Evolutionary conservation across 495 filamentous ascomycete genomes (phyloP).

Genomic region (Aspergillus wentii): DNA sequence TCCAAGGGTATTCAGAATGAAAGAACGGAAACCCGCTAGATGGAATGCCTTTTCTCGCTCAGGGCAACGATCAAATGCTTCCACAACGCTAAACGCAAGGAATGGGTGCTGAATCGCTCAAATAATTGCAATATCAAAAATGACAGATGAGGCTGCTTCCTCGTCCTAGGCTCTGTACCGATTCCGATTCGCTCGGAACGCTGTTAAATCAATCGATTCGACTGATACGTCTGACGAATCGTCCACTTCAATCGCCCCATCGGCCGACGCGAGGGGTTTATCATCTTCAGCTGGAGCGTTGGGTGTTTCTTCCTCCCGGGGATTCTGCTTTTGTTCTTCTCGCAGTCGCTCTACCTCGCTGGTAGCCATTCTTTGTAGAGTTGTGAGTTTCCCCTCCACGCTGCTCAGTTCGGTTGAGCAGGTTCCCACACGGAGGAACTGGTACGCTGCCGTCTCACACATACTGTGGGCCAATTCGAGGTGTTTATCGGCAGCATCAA

Average conservation of each 20-base stretch:
- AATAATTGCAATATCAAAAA: too few species aligned
- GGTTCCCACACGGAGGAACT: conserved; percentile 78
- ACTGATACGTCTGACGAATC: conserved; percentile 30
- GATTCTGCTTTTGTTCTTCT: conserved; percentile 26
- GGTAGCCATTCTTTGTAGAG: conserved; percentile 32
- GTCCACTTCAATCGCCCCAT: conserved; percentile 36
- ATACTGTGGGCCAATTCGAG: conserved; percentile 74
- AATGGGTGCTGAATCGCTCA: too few species aligned
- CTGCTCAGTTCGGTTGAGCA: conserved; percentile 68
- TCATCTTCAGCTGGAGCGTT: background rate
- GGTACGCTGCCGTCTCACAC: conserved; percentile 81
- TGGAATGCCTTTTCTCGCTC: too few species aligned
- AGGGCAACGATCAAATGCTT: too few species aligned
- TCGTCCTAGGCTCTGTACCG: too few species aligned
- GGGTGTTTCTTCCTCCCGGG: conserved; percentile 8
- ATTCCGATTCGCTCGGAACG: conserved; percentile 36
- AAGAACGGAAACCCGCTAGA: too few species aligned
- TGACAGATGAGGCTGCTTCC: too few species aligned
- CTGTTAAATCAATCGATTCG: conserved; percentile 38
- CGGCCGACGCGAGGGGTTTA: conserved; percentile 8
- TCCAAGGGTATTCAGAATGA: too few species aligned
- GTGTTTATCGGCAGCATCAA: conserved; percentile 68
- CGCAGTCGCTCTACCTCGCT: conserved; percentile 37
- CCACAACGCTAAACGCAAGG: too few species aligned
- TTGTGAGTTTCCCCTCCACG: conserved; percentile 53